Conservation (phyloP, 371 early-diverging fungal genomes). For the Rhizomucor pusillus region DNA sequence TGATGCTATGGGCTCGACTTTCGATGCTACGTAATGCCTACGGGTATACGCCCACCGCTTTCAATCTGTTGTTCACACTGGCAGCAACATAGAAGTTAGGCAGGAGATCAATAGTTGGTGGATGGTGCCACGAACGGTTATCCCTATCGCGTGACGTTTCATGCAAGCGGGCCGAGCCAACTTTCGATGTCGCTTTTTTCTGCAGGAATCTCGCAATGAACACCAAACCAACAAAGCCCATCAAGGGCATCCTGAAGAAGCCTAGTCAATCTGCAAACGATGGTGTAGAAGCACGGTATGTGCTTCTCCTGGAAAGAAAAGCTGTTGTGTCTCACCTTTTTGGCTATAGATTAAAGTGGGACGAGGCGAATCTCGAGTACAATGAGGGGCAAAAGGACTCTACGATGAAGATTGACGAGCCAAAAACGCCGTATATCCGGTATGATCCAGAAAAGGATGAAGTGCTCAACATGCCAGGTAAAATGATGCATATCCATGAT, state of each 20-base stretch:
- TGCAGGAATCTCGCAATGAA: conserved; percentile 22
- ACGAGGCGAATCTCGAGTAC: conserved; percentile 88
- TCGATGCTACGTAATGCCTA: too few species aligned
- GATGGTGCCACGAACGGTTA: too few species aligned
- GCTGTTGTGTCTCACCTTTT: too few species aligned
- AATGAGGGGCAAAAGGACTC: conserved; percentile 90
- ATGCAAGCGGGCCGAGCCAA: background rate
- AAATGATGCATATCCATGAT: background rate
- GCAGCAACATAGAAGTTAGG: too few species aligned
- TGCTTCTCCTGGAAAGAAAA: too few species aligned
- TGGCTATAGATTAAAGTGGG: conserved; percentile 75
- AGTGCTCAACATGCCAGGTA: conserved; percentile 53
- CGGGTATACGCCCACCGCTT: too few species aligned
- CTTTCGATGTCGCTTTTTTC: background rate
- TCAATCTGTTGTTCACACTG: too few species aligned
- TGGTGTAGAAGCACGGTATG: conserved; percentile 10
- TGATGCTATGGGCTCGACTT: too few species aligned
- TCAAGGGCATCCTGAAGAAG: conserved; percentile 55
- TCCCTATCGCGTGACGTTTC: too few species aligned
- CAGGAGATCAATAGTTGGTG: too few species aligned
- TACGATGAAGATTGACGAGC: conserved; percentile 96
- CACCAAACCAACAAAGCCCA: conserved; percentile 37
- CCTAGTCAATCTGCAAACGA: conserved; percentile 11
- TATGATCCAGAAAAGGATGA: conserved; percentile 83
- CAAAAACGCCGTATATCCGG: conserved; percentile 93